Evolutionary conservation across 176 grass and related monocot genomes (phyloP), one percentile per base, ranked within the genome.

Genomic region (Lolium multiflorum): DNA sequence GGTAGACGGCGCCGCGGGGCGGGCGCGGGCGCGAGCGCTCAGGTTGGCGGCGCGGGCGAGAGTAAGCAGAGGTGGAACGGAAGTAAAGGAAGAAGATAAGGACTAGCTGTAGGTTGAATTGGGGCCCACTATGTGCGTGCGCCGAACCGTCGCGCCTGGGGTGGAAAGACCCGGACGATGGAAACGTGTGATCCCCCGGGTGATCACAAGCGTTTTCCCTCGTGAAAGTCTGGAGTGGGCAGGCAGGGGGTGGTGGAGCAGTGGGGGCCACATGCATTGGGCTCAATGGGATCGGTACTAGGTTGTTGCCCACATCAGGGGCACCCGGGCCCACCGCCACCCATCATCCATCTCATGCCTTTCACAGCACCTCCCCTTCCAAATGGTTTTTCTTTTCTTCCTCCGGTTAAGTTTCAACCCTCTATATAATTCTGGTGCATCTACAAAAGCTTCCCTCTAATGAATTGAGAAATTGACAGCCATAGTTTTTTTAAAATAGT

Each of bases 231-330:
- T 64, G 81, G 51, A 15, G 25, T 3, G 62, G 48, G 9, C 25
- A 14, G 61, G 63, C 66, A 76, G 49, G 48, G 25, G 74, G 25
- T 55, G 25, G 74, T 72, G 69, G 68, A 17, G 72, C 25, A 14
- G 49, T 76, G 74, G 46, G 82, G 79, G 20, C 57, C 47, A 21
- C 3, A 57, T 71, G 82, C 38, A 31, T 59, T 85, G 68, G 69
- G 77, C 64, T 77, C 48, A 77, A 92, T 83, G 74, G 57, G 80
- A 50, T 73, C 18, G 51, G 87, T 92, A 80, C 87, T 80, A 87
- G 87, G 87, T 89, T 92, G 87, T 86, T 83, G 74, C 90, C 90
- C 90, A 83, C 83, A 25, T 75, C 72, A 75, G n/a, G 22, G 66
- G 39, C 87, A 80, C 21, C 25, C 1, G n/a, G 78, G 48, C 41